Evolutionary conservation across 306 rosid species (phyloP).

Genomic region (Malus orientalis): DNA sequence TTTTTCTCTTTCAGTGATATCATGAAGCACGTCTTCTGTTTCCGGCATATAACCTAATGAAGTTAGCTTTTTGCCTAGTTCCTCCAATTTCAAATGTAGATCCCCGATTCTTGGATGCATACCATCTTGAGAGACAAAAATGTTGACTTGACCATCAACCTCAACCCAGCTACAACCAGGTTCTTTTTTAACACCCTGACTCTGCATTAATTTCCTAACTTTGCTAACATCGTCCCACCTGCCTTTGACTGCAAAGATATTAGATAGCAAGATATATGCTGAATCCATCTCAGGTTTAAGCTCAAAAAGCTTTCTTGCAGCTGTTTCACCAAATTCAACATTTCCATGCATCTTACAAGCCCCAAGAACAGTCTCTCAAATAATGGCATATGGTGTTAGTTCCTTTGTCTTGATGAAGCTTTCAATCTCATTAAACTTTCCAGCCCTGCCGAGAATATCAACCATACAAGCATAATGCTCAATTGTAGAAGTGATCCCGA

Average conservation of each 20-base stretch:
- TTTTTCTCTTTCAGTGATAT: conserved; percentile 16
- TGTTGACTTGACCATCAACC: conserved; percentile 26
- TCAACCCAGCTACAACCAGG: conserved; percentile 45
- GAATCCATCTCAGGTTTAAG: conserved; percentile 31
- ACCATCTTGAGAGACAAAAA: conserved; percentile 28
- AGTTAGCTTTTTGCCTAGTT: conserved; percentile 14
- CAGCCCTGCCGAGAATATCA: conserved; percentile 37
- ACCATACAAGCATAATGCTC: conserved; percentile 40
- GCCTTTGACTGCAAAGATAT: conserved; percentile 29
- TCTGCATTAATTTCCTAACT: conserved; percentile 29
- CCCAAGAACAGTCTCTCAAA: conserved; percentile 43
- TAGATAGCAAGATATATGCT: conserved; percentile 30
- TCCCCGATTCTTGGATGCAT: conserved; percentile 28
- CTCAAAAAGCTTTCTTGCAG: conserved; percentile 30
- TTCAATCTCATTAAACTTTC: conserved; percentile 33
- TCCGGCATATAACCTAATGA: conserved; percentile 15
- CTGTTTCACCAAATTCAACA: conserved; percentile 29
- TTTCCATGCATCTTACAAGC: conserved; percentile 29
- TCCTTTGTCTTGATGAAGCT: conserved; percentile 22
- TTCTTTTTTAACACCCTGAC: conserved; percentile 31
- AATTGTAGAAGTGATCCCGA: conserved; percentile 24
- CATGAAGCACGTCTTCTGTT: conserved; percentile 25
- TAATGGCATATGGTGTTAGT: conserved; percentile 22
- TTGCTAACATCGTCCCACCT: conserved; percentile 30
- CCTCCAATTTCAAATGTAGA: conserved; percentile 24